Percentiles rank a stretch among this genome's conserved stretches.
Conservation (phyloP, 306 rosid species). For the Sindora glabra region DNA sequence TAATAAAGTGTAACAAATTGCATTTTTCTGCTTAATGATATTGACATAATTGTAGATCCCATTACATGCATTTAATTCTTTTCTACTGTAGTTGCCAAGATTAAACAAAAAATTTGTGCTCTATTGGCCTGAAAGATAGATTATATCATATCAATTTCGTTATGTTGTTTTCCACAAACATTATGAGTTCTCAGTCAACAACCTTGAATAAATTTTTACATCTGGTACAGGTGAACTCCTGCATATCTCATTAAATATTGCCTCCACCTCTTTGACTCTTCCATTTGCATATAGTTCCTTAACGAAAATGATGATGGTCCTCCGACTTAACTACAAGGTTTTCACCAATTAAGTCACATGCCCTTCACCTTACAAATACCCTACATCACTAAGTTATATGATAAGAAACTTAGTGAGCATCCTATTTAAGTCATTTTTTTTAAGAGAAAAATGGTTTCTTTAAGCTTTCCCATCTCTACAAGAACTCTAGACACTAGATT, state of each 20-base stretch:
- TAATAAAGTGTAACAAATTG: no score
- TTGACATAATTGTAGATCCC: no score
- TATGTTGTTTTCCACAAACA: background rate
- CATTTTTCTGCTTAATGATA: no score
- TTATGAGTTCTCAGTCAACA: no score
- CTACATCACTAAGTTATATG: slow-evolving; percentile 29
- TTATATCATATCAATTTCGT: background rate
- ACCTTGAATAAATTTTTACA: slow-evolving; percentile 14
- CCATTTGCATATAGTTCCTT: slow-evolving; percentile 21
- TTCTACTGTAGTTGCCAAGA: no score
- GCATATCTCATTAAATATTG: slow-evolving; percentile 24
- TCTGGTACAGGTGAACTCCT: slow-evolving; percentile 15
- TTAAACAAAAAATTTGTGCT: no score
- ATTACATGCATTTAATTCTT: no score
- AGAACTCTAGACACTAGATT: slow-evolving; percentile 33
- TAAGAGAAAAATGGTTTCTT: slow-evolving; percentile 31
- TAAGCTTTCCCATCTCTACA: slow-evolving; percentile 28
- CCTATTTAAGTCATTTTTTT: slow-evolving; percentile 44
- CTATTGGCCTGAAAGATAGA: no score
- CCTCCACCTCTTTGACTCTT: slow-evolving; percentile 25
- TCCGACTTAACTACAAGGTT: slow-evolving; percentile 27
- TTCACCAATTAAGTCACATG: slow-evolving; percentile 22
- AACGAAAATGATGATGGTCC: slow-evolving; percentile 18
- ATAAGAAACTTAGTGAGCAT: slow-evolving; percentile 37
- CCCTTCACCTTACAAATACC: slow-evolving; percentile 34